Evolutionary conservation across 345 rosid genomes (phyloP).

Genomic region (Raphanus sativus): DNA sequence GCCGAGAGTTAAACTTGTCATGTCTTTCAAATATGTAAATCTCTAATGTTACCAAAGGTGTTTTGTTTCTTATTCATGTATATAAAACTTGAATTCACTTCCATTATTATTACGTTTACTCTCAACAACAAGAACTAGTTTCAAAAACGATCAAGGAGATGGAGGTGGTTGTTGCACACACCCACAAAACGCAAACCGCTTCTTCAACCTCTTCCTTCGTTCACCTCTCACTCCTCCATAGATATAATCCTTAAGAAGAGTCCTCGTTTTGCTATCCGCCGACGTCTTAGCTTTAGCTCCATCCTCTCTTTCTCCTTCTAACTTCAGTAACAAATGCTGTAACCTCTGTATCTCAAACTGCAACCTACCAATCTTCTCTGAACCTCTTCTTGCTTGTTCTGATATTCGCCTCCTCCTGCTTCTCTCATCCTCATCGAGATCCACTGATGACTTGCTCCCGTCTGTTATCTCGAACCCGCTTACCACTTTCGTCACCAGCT

Average conservation of each 20-base stretch:
- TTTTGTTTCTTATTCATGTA: slow-evolving; percentile 1
- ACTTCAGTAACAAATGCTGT: slow-evolving; percentile 68
- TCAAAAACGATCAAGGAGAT: slow-evolving; percentile 28
- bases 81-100: slow-evolving; percentile 13
- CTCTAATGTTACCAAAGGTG: background rate
- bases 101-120: slow-evolving; percentile 18
- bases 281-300: slow-evolving; percentile 45
- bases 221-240: slow-evolving; percentile 56
- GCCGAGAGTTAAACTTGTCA: slow-evolving; percentile 28
- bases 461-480: slow-evolving; percentile 43
- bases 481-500: slow-evolving; percentile 54
- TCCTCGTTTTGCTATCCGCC: slow-evolving; percentile 58
- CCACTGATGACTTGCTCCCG: slow-evolving; percentile 53
- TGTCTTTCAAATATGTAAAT: background rate
- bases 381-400: slow-evolving; percentile 78
- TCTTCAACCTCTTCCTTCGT: slow-evolving; percentile 52
- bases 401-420: slow-evolving; percentile 50
- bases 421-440: slow-evolving; percentile 50
- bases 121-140: slow-evolving; percentile 8
- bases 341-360: slow-evolving; percentile 91
- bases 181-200: slow-evolving; percentile 64
- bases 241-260: slow-evolving; percentile 74
- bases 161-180: slow-evolving; percentile 70
- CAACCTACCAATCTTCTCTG: slow-evolving; percentile 82
- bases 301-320: slow-evolving; percentile 66